Evolutionary conservation across 805 yeast genomes (phyloP).

Genomic region (Cyberlindnera veronae): DNA sequence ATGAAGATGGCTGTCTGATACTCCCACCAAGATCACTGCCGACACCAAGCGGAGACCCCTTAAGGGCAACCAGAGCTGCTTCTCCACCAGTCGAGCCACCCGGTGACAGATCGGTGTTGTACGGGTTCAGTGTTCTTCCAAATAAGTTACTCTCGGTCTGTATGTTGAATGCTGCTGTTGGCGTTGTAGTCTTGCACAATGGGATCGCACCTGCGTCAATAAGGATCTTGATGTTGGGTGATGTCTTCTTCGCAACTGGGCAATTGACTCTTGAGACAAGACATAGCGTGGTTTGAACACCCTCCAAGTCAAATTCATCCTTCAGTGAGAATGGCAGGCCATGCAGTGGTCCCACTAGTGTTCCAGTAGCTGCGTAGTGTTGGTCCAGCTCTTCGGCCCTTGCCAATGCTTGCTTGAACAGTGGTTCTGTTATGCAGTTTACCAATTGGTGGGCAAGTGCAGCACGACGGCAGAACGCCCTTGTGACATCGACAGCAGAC

Average conservation of each 20-base stretch:
- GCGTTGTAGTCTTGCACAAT: slow-evolving; percentile 50
- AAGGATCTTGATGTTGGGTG: slow-evolving; percentile 38
- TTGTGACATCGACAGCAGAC: slow-evolving; percentile 42
- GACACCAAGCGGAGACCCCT: slow-evolving; percentile 47
- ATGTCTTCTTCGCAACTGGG: slow-evolving; percentile 45
- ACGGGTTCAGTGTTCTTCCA: slow-evolving; percentile 46
- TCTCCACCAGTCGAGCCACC: slow-evolving; percentile 58
- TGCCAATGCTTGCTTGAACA: slow-evolving; percentile 52
- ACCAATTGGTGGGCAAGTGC: slow-evolving; percentile 54
- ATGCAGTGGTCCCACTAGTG: slow-evolving; percentile 58
- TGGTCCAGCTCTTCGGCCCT: slow-evolving; percentile 54
- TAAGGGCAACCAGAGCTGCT: slow-evolving; percentile 42
- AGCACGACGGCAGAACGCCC: slow-evolving; percentile 56
- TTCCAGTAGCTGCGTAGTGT: slow-evolving; percentile 40
- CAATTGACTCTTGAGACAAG: slow-evolving; percentile 40
- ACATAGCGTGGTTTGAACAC: slow-evolving; percentile 47
- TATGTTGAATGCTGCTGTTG: slow-evolving; percentile 46
- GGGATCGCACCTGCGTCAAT: slow-evolving; percentile 49
- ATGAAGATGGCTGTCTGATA: slow-evolving; percentile 45
- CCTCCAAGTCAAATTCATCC: slow-evolving; percentile 39
- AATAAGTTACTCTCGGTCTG: slow-evolving; percentile 42
- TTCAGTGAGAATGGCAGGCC: slow-evolving; percentile 66
- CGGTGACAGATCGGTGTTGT: slow-evolving; percentile 38
- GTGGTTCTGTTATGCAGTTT: slow-evolving; percentile 33
- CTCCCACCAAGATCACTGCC: slow-evolving; percentile 57